Conservation (phyloP, 2,329 filamentous ascomycete species). For the Curvularia verruculosa region DNA sequence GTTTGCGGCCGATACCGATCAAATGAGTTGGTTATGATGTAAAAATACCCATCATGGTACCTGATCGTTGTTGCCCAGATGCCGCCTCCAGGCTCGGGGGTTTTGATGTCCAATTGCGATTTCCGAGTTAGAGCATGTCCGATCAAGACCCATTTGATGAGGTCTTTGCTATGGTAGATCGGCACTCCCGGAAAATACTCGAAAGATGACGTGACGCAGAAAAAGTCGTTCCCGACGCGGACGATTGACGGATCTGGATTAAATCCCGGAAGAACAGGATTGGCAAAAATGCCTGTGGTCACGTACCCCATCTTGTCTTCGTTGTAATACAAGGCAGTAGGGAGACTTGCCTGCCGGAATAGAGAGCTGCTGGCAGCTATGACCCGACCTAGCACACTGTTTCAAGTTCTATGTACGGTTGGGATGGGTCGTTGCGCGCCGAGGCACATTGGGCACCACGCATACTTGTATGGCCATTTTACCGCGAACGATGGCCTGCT, state of each 20-base stretch:
- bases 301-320: not conserved
- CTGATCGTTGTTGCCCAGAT: slow-evolving; percentile 33
- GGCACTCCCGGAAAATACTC: slow-evolving; percentile 60
- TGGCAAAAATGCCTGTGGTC: slow-evolving; percentile 7
- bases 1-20: slow-evolving; percentile 37
- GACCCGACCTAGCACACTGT: not conserved
- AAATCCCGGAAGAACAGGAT: slow-evolving; percentile 46
- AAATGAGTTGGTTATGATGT: slow-evolving; percentile 34
- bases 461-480: not conserved
- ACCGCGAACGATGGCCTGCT: not conserved
- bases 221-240: slow-evolving; percentile 52
- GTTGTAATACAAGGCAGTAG: not conserved
- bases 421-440: not conserved
- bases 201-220: slow-evolving; percentile 61
- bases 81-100: slow-evolving; percentile 30
- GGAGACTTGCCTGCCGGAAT: not conserved
- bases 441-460: not conserved
- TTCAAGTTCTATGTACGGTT: not conserved
- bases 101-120: slow-evolving; percentile 46
- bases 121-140: slow-evolving; percentile 46
- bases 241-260: slow-evolving; percentile 58
- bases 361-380: not conserved
- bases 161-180: slow-evolving; percentile 60
- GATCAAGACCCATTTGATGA: slow-evolving; percentile 58
- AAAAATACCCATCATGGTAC: slow-evolving; percentile 23